phyloP scores from a whole-genome alignment of 306 rosid genomes.

The Gynostemma pentaphyllum region DNA sequence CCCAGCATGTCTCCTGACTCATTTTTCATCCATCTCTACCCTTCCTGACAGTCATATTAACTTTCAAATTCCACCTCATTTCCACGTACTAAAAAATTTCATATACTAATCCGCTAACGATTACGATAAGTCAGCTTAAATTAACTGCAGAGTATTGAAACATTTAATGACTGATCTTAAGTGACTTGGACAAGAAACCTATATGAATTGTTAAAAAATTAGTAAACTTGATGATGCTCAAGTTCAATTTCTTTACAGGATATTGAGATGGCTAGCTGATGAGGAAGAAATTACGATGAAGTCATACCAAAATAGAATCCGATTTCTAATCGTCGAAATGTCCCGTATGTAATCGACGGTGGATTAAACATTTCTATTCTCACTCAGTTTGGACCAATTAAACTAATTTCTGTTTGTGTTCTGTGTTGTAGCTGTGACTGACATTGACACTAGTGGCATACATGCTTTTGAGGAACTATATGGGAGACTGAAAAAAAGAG shows the following conservation, averaged over 20 bases:
- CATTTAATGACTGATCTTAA: no score
- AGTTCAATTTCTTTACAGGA: constrained; percentile 34
- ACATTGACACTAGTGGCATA: constrained; percentile 27
- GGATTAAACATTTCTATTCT: neutral
- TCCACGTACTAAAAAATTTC: no score
- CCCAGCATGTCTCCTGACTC: neutral
- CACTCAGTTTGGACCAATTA: neutral
- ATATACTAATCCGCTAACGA: no score
- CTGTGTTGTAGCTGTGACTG: constrained; percentile 47
- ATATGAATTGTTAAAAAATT: no score
- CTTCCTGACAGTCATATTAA: neutral
- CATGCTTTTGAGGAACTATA: constrained; percentile 24
- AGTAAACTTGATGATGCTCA: neutral
- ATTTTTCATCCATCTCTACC: neutral
- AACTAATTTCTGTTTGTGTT: neutral
- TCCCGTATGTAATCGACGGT: constrained; percentile 44
- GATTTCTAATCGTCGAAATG: constrained; percentile 81
- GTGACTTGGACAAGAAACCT: no score
- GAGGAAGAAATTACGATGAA: constrained; percentile 52
- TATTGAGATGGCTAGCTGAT: constrained; percentile 70
- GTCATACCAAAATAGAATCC: constrained; percentile 48
- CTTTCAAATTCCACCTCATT: no score
- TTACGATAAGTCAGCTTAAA: no score
- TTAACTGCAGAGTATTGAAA: no score
- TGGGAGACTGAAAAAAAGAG: constrained; percentile 17